A percentile compares a stretch with the other conserved stretches of the same genome.
phyloP scores from a whole-genome alignment of 2,329 filamentous ascomycete genomes.

The Talaromyces sp. region DNA sequence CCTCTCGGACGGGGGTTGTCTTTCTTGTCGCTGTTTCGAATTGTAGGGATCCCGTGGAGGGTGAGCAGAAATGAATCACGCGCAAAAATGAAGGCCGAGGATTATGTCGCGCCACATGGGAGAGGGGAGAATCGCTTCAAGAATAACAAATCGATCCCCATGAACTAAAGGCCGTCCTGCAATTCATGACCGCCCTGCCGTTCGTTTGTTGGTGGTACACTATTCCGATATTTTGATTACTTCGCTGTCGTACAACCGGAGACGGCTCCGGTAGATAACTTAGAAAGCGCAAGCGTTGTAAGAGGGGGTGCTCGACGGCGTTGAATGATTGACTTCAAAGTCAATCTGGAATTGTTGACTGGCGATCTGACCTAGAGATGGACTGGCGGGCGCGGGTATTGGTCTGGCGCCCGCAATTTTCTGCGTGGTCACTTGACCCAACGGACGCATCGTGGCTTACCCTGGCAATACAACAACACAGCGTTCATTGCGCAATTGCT shows the following conservation, averaged over 20 bases:
- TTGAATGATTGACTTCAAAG: not conserved
- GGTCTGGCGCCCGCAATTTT: not conserved
- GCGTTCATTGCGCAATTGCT: not conserved
- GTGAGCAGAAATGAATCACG: not conserved
- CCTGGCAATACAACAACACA: not conserved
- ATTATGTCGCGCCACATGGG: not conserved
- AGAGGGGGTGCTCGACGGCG: not conserved
- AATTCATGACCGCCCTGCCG: constrained; percentile 8
- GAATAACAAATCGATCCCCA: constrained; percentile 10
- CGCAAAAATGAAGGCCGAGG: not conserved
- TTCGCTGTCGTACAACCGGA: not conserved
- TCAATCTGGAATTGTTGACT: not conserved
- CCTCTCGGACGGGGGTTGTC: not conserved
- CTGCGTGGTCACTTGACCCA: constrained; percentile 5
- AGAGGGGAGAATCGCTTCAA: constrained; percentile 9
- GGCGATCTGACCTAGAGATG: not conserved
- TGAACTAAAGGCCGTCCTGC: not conserved
- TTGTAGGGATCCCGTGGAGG: no score
- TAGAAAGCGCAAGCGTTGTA: not conserved
- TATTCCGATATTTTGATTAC: not conserved
- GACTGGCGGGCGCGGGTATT: not conserved
- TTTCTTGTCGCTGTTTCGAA: not conserved
- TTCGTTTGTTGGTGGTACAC: not conserved
- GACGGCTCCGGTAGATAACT: not conserved
- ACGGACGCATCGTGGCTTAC: not conserved